Evolutionary conservation across 345 rosid species (phyloP).

Genomic region (Gossypium australe): DNA sequence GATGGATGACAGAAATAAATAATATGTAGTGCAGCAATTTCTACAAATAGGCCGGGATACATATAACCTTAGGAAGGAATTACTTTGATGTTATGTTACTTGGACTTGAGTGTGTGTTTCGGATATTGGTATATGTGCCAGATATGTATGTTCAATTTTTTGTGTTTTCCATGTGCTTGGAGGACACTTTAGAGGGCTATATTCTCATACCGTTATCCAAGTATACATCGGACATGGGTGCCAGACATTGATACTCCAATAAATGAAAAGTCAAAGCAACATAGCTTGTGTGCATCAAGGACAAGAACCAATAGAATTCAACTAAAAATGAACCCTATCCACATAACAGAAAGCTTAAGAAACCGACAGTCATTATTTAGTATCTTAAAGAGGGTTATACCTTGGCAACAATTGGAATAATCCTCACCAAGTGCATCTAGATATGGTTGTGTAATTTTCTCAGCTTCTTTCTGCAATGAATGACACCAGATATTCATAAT

Average conservation of each 20-base stretch:
- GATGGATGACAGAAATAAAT: background rate
- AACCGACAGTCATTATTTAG: background rate
- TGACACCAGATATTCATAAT: constrained; percentile 6
- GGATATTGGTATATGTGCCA: background rate
- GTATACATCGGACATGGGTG: background rate
- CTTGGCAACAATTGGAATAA: constrained; percentile 70
- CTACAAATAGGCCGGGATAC: background rate
- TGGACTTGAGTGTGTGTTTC: background rate
- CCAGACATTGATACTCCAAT: background rate
- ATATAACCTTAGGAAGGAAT: background rate
- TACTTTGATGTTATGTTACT: background rate
- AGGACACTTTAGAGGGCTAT: background rate
- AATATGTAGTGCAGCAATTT: background rate
- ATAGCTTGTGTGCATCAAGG: background rate
- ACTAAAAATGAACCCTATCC: background rate
- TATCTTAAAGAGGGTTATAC: constrained; percentile 29
- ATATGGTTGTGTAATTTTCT: constrained; percentile 49
- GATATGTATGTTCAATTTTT: background rate
- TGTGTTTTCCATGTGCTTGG: background rate
- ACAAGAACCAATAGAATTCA: background rate
- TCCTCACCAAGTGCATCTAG: constrained; percentile 82
- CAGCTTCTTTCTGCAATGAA: constrained; percentile 51
- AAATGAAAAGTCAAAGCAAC: background rate
- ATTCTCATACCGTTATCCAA: background rate
- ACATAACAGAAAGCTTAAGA: background rate